Percentiles rank a stretch among this genome's conserved stretches.
Evolutionary conservation across 2,329 filamentous ascomycete species (phyloP).

Genomic region (Pseudonectria foliicola): DNA sequence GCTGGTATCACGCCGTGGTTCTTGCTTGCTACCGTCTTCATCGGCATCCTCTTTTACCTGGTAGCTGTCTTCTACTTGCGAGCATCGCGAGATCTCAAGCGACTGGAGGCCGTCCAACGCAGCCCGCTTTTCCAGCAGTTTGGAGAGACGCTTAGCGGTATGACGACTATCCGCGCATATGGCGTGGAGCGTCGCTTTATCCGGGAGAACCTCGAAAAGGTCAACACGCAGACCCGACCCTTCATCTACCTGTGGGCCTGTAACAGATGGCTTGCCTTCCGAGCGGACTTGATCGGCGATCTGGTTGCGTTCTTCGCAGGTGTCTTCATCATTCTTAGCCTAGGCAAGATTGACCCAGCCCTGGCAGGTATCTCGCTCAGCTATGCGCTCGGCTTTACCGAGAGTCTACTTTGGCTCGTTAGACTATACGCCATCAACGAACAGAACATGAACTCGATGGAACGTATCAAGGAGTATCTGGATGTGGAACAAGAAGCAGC

Average conservation of each 20-base stretch:
- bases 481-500: slow-evolving; percentile 91
- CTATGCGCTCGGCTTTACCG: slow-evolving; percentile 93
- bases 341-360: slow-evolving; percentile 79
- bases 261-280: slow-evolving; percentile 92
- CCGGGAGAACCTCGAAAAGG: slow-evolving; percentile 76
- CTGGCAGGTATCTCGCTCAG: slow-evolving; percentile 89
- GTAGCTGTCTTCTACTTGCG: slow-evolving; percentile 84
- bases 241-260: slow-evolving; percentile 96
- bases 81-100: slow-evolving; percentile 91
- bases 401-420: slow-evolving; percentile 95
- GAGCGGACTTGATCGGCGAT: slow-evolving; percentile 85
- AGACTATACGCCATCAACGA: slow-evolving; percentile 91
- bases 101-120: slow-evolving; percentile 86
- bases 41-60: slow-evolving; percentile 72
- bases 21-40: slow-evolving; percentile 78
- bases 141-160: slow-evolving; percentile 87
- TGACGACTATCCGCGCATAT: slow-evolving; percentile 95
- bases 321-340: slow-evolving; percentile 77
- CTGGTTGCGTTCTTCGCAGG: slow-evolving; percentile 91
- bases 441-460: slow-evolving; percentile 99
- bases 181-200: slow-evolving; percentile 91
- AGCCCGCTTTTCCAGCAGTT: slow-evolving; percentile 98
- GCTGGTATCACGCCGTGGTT: slow-evolving; percentile 85
- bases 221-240: slow-evolving; percentile 86
- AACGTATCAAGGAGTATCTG: slow-evolving; percentile 94